Base-by-base conservation (phyloP, 352 stramenopile genomes). In the Phytophthora litchii region DNA sequence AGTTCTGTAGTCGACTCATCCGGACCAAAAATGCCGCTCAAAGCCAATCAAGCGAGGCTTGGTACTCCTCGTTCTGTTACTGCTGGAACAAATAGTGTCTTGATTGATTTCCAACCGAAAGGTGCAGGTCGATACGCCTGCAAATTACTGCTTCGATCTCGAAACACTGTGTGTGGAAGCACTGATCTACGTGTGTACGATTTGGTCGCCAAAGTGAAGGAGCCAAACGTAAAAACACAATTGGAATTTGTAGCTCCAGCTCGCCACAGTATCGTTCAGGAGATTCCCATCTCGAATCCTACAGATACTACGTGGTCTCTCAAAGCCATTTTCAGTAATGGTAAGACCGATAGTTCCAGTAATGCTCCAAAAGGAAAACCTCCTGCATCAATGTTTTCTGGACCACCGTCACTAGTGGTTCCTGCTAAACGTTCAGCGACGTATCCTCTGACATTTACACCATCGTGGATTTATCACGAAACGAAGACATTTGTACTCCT, bases 231-330 rank as follows among this genome's bases (percentile, higher is more conserved):
- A 9, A 91, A 83, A 66, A 95, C 88, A 4, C 73, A 85, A 16
- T 66, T 98, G 10, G 89, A 97, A 31, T 98, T 98, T 46, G 81
- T 79, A 3, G 84, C 88, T 0, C 92, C 91, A 2, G 91, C 93
- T 6, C 60, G 92, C 0, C 88, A 97, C 60, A 92, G 57, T 17
- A 96, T 97, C 38, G 70, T 89, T 0, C 93, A 98, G 52, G 86
- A 96, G 27, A 96, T 98, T 23, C 93, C 93, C 9, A 66, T 98
- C 1, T 80, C 83, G 10, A 98, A 98, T 50, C 89, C 83, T 4
- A 92, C 87, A 0, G 83, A 95, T 19, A 67, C 77, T n/a, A 60
- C 72, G 3, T 98, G 93, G 93, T 84, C 62, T 4, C 78, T 98
- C 7, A 79, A 81, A 8, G 87, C 85, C 5, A 60, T 74, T 20